Evolutionary conservation across 352 stramenopile genomes (phyloP).

Genomic region (Phytophthora pistaciae): DNA sequence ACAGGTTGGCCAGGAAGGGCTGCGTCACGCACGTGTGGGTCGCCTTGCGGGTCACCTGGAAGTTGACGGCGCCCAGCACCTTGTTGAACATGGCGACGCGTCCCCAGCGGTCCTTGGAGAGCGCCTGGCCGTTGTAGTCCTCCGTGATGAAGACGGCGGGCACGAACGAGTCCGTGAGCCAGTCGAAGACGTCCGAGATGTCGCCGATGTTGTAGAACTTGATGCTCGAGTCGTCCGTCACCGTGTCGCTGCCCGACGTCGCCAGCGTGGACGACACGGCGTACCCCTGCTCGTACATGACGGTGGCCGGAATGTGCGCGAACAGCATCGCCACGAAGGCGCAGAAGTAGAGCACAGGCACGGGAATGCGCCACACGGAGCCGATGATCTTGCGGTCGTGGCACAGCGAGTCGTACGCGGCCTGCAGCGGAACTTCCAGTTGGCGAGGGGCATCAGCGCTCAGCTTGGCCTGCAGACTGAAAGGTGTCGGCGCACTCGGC

Average conservation of each 20-base stretch:
- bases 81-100: slow-evolving; percentile 31
- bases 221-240: slow-evolving; percentile 51
- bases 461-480: background rate
- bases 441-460: background rate
- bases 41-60: slow-evolving; percentile 33
- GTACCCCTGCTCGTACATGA: slow-evolving; percentile 45
- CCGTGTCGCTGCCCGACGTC: slow-evolving; percentile 52
- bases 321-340: slow-evolving; percentile 61
- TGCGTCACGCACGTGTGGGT: slow-evolving; percentile 36
- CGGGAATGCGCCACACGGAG: slow-evolving; percentile 42
- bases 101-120: slow-evolving; percentile 37
- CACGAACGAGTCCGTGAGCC: slow-evolving; percentile 52
- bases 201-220: slow-evolving; percentile 59
- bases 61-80: slow-evolving; percentile 35
- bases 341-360: slow-evolving; percentile 49
- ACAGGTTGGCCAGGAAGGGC: slow-evolving; percentile 48
- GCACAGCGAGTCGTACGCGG: slow-evolving; percentile 6
- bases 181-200: slow-evolving; percentile 52
- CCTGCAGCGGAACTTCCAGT: background rate
- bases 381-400: slow-evolving; percentile 50
- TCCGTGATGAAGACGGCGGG: slow-evolving; percentile 55
- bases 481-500: background rate
- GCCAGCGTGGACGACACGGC: slow-evolving; percentile 44
- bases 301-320: slow-evolving; percentile 44
- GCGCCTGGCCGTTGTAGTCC: slow-evolving; percentile 56